These are phyloP conservation scores for Rugosomyces carneus DNA, from an alignment of 1,284 basidiomycete genomes.

Conservation along the genomic window DNA sequence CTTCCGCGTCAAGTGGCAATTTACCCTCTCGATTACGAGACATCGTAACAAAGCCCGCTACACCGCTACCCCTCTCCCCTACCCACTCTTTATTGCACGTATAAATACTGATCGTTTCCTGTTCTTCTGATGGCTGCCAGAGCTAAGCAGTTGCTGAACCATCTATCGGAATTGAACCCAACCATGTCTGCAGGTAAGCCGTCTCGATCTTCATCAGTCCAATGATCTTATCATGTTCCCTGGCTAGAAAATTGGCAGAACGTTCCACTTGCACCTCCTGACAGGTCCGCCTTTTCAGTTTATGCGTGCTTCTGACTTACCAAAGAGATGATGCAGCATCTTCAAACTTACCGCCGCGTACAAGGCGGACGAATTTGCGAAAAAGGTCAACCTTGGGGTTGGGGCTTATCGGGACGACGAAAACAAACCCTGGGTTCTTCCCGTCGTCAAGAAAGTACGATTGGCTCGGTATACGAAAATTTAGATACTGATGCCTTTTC, in stretches of 20 bases:
- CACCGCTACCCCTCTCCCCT: not conserved
- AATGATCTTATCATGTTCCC: not conserved
- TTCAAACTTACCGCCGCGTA: constrained; percentile 89
- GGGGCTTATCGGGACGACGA: constrained; percentile 87
- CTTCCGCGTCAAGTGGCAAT: not conserved
- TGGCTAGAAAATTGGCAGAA: constrained; percentile 61
- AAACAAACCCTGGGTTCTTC: constrained; percentile 87
- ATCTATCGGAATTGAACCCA: constrained; percentile 27
- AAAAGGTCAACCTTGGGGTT: constrained; percentile 91
- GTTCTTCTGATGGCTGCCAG: constrained; percentile 42
- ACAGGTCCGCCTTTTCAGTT: constrained; percentile 42
- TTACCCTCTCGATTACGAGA: not conserved
- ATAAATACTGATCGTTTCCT: constrained; percentile 9
- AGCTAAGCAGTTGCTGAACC: constrained; percentile 44
- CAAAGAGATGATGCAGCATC: constrained; percentile 49
- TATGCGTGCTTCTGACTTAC: constrained; percentile 3
- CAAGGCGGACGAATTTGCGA: constrained; percentile 73
- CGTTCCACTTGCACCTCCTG: constrained; percentile 77
- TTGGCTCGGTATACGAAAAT: no score
- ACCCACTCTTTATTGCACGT: not conserved
- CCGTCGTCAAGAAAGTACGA: constrained; percentile 84
- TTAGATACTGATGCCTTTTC: no score
- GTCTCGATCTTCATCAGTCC: constrained; percentile 4
- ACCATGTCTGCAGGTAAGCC: constrained; percentile 45
- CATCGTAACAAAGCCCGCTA: not conserved